A percentile compares a stretch with the other conserved stretches of the same genome.
Evolutionary conservation across 2,329 filamentous ascomycete genomes (phyloP).

Genomic region (Penicillium sp.): DNA sequence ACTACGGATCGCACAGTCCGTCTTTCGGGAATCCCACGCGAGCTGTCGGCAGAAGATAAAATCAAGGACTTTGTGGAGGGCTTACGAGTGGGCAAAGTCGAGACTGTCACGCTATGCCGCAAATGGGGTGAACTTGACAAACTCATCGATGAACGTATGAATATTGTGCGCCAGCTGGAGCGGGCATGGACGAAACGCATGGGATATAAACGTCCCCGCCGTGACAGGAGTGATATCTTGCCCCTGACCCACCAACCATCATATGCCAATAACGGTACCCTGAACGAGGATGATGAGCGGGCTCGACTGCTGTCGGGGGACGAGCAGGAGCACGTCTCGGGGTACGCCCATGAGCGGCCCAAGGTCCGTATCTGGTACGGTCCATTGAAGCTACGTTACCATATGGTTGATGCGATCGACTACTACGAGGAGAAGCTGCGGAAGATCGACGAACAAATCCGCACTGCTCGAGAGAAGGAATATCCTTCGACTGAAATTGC

Average conservation of each 20-base stretch:
- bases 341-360: slow-evolving; percentile 54
- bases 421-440: slow-evolving; percentile 87
- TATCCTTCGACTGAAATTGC: slow-evolving; percentile 78
- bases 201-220: slow-evolving; percentile 52
- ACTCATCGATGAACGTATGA: slow-evolving; percentile 63
- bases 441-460: slow-evolving; percentile 70
- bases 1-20: slow-evolving; percentile 92
- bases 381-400: slow-evolving; percentile 64
- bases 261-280: slow-evolving; percentile 28
- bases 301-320: slow-evolving; percentile 54
- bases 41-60: slow-evolving; percentile 73
- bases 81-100: slow-evolving; percentile 82
- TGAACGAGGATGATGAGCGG: slow-evolving; percentile 53
- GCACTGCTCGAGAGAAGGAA: slow-evolving; percentile 64
- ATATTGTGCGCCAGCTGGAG: slow-evolving; percentile 68
- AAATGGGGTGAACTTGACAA: slow-evolving; percentile 80
- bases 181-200: slow-evolving; percentile 74
- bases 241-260: slow-evolving; percentile 50
- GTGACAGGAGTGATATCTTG: slow-evolving; percentile 38
- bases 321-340: slow-evolving; percentile 41
- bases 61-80: slow-evolving; percentile 85
- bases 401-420: slow-evolving; percentile 82
- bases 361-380: slow-evolving; percentile 74
- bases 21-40: slow-evolving; percentile 76
- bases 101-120: slow-evolving; percentile 78